Base-by-base conservation (phyloP, 345 rosid species). In the Geranium rotundifolium region DNA sequence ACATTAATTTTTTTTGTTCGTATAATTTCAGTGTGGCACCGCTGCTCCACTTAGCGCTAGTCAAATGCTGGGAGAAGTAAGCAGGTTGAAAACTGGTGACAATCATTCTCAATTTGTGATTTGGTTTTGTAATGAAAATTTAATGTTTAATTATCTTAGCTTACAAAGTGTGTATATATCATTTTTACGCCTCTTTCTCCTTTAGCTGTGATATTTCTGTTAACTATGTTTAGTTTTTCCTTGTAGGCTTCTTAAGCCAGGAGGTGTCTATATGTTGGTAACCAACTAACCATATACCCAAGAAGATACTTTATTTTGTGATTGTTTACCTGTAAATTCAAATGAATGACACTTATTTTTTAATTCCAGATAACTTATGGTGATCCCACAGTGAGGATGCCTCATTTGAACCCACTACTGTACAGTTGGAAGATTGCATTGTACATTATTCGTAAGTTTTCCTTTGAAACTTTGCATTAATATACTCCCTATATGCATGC, bases 221-320 rank as follows among this genome's bases (percentile, higher is more conserved):
- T 69, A 57, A 56, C 75, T 65, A 37, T 64, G 29, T 49, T 57
- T 59, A 62, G 65, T 63, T 54, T 62, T 67, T 68, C 56, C 65
- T 67, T 79, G 71, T 72, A 88, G 99, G 86, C 77, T 90, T 73
- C 85, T 90, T 68, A 90, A 85, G 79, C 88, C 90, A 30, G 85
- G 91, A 73, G 99, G 97, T 71, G 82, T 79, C 67, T 90, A 90
- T 76, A 75, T 90, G 78, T 77, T 90, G 97, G 99, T 89, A 89
- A 82, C 71, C 63, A 34, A 34, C 41, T 34, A 34, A 1, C 4
- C 41, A 31, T 55, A 18, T 54, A 5, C 34, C 41, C n/a, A 58
- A 61, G 17, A 57, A 5, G 19, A 62, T 58, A 37, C 50, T 59
- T 46, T 49, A 3, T 68, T 56, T 56, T 34, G 15, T 60, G 18